These are phyloP conservation scores for Aspergillus sp. DNA, from an alignment of 2,329 filamentous ascomycete genomes.

Conservation along the genomic window DNA sequence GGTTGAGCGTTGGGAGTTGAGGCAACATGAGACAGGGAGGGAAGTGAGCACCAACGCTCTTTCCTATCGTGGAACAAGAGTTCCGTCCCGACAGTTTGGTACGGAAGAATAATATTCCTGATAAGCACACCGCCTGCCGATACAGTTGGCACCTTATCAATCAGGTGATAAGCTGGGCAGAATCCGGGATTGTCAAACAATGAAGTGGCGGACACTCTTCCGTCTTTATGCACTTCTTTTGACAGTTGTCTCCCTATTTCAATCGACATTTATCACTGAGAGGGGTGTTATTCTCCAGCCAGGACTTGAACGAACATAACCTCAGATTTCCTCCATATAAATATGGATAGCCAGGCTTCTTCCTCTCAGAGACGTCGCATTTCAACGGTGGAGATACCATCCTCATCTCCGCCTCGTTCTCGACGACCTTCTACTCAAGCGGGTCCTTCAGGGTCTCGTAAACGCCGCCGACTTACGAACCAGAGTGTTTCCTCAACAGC, in stretches of 20 bases:
- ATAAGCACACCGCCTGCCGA: conserved; percentile 14
- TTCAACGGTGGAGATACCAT: not conserved
- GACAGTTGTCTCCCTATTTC: not conserved
- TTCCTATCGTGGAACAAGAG: conserved; percentile 21
- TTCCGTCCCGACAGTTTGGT: conserved; percentile 11
- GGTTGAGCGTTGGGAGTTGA: conserved; percentile 9
- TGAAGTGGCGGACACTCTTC: not conserved
- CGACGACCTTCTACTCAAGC: not conserved
- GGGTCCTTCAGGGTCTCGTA: conserved; percentile 12
- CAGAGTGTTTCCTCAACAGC: not conserved
- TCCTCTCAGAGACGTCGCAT: not conserved
- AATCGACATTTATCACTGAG: not conserved
- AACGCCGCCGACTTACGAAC: conserved; percentile 17
- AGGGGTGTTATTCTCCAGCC: not conserved
- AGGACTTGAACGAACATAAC: not conserved
- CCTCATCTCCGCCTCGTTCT: not conserved
- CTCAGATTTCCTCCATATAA: not conserved
- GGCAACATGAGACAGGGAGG: conserved; percentile 1
- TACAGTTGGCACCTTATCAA: conserved; percentile 7
- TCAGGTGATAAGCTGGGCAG: conserved; percentile 17
- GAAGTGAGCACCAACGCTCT: conserved; percentile 3
- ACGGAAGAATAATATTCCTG: conserved; percentile 15
- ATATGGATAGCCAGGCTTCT: not conserved
- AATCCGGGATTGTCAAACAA: not conserved
- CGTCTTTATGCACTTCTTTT: not conserved